Evolutionary conservation across 306 rosid genomes (phyloP).

Genomic region (Cercis canadensis): DNA sequence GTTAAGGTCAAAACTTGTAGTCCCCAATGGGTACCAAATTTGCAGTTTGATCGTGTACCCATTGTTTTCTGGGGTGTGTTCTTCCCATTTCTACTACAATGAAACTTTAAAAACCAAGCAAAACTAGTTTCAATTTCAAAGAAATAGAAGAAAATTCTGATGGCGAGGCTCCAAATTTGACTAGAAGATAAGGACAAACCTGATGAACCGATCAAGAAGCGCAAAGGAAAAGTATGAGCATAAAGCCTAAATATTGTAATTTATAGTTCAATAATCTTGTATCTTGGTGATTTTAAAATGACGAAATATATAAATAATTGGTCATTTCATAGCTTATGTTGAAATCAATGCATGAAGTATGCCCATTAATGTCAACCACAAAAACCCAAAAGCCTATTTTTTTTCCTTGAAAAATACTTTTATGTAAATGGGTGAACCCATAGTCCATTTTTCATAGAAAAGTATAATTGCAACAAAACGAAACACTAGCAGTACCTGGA

Average conservation of each 20-base stretch:
- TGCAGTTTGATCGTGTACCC: too few species aligned
- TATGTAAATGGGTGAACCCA: too few species aligned
- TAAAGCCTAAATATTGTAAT: conserved; percentile 25
- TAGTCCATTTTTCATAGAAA: too few species aligned
- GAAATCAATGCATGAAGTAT: conserved; percentile 36
- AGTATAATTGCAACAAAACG: background rate
- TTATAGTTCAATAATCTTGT: background rate
- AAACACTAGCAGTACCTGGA: conserved; percentile 29
- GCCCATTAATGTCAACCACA: conserved; percentile 31
- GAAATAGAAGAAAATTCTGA: too few species aligned
- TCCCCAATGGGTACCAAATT: too few species aligned
- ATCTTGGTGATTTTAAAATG: conserved; percentile 1
- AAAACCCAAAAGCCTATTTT: background rate
- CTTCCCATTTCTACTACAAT: too few species aligned
- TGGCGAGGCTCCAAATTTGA: conserved; percentile 16
- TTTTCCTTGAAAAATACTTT: background rate
- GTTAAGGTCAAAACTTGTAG: too few species aligned
- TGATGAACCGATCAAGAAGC: conserved; percentile 28
- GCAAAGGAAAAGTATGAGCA: background rate
- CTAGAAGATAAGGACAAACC: conserved; percentile 12
- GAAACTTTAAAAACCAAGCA: too few species aligned
- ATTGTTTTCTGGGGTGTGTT: too few species aligned
- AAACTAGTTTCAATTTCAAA: too few species aligned
- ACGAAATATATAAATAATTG: background rate
- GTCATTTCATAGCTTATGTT: conserved; percentile 22